These are phyloP conservation scores for Trametes villosa DNA, from an alignment of 768 basidiomycete genomes.

Conservation along the genomic window DNA sequence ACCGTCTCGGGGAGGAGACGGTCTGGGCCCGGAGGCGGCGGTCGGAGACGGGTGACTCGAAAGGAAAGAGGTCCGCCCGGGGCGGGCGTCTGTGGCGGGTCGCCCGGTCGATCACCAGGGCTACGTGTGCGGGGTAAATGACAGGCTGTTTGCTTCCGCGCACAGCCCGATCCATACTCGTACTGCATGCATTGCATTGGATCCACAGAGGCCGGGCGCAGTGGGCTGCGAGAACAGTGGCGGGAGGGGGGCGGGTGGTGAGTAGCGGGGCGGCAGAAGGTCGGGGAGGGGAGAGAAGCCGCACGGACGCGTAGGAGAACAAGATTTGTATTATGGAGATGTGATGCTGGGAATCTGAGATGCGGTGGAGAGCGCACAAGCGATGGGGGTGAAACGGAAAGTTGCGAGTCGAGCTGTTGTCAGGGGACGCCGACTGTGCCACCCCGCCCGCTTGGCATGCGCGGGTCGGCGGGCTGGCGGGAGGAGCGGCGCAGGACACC, in stretches of 20 bases:
- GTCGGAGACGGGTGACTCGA: conserved; percentile 8
- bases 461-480: not conserved
- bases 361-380: conserved; percentile 12
- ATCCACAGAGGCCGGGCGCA: not conserved
- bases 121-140: conserved; percentile 17
- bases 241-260: too few species aligned
- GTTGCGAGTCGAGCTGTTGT: conserved; percentile 18
- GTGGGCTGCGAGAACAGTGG: not conserved
- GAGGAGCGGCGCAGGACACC: not conserved
- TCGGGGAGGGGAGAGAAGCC: conserved; percentile 12
- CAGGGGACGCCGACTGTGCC: conserved; percentile 6
- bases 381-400: conserved; percentile 23
- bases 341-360: conserved; percentile 23
- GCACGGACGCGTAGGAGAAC: conserved; percentile 7
- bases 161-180: conserved; percentile 8
- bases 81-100: conserved; percentile 10
- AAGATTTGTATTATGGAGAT: conserved; percentile 19
- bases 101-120: conserved; percentile 15
- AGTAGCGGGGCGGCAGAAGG: conserved; percentile 8
- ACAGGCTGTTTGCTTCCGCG: conserved; percentile 19
- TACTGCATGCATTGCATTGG: not conserved
- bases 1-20: not conserved
- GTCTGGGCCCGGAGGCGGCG: not conserved
- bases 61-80: conserved; percentile 13
- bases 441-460: conserved; percentile 5